Evolutionary conservation across 1,284 basidiomycete genomes (phyloP).

Genomic region (Leccinum fuscescens): DNA sequence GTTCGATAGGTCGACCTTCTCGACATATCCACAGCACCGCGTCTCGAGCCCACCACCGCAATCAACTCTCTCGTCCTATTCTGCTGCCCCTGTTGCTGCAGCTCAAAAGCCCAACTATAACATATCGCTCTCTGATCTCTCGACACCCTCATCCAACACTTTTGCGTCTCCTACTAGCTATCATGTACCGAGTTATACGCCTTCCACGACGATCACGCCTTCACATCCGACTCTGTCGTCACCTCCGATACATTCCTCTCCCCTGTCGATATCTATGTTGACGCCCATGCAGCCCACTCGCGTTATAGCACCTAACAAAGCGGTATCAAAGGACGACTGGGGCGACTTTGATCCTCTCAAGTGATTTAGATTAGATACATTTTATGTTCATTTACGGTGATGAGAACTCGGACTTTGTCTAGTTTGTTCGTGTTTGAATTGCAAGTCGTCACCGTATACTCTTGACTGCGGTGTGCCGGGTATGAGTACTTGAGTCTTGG

Average conservation of each 20-base stretch:
- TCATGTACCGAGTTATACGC: slow-evolving; percentile 17
- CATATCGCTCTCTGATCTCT: slow-evolving; percentile 37
- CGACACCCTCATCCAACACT: slow-evolving; percentile 16
- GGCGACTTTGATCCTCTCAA: slow-evolving; percentile 72
- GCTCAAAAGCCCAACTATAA: slow-evolving; percentile 55
- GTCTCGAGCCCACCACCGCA: slow-evolving; percentile 19
- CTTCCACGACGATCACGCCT: slow-evolving; percentile 21
- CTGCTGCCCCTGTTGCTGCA: slow-evolving; percentile 15
- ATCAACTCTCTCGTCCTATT: slow-evolving; percentile 11
- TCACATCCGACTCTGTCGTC: slow-evolving; percentile 29
- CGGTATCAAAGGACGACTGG: slow-evolving; percentile 63
- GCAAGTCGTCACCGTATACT: neutral
- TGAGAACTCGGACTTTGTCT: neutral
- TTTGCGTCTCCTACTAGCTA: slow-evolving; percentile 15
- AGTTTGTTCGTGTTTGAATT: slow-evolving; percentile 30
- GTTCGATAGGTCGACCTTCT: slow-evolving; percentile 36
- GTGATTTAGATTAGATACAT: slow-evolving; percentile 16
- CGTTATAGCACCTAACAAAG: slow-evolving; percentile 42
- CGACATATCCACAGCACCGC: slow-evolving; percentile 19
- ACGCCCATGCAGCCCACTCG: slow-evolving; percentile 54
- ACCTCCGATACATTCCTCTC: slow-evolving; percentile 37
- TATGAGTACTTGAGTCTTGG: slow-evolving; percentile 9
- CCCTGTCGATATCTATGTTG: slow-evolving; percentile 49
- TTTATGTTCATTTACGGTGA: neutral
- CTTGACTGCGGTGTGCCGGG: neutral